Base-by-base conservation (phyloP, 164 flowering plant genomes). In the Brasenia schreberi region DNA sequence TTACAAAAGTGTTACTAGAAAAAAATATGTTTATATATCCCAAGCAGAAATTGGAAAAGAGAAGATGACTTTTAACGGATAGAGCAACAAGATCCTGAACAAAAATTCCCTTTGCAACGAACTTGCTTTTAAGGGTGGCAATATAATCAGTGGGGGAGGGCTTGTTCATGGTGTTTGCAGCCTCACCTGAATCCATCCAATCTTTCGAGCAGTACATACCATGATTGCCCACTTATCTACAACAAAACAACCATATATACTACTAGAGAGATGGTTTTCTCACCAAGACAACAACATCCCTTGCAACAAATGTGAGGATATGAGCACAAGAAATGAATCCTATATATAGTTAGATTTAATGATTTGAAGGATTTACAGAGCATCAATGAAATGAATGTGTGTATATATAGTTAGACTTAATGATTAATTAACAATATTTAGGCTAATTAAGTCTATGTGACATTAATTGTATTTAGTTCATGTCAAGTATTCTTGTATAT, bases 251-350 rank as follows among this genome's bases (percentile, higher is more conserved):
- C 6, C 18, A 60, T 16, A 0, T n/a, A n/a, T n/a, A n/a, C n/a
- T n/a, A n/a, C n/a, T n/a, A 44, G 52, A 44, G 52, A 44, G 52
- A 60, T 5, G 0, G 16, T n/a, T n/a, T 60, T 7, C 62, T 60
- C 14, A 60, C 62, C 62, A 60, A 16, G 23, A 60, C 62, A 17
- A 60, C 62, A 19, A n/a, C 62, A 60, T 60, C 62, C 6, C 62
- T 17, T 6, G 62, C 62, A 19, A n/a, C 62, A 19, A 60, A n/a
- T 6, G 62, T n/a, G 16, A 60, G 62, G 6, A 60, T 60, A 60
- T 60, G 14, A 60, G 62, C 62, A 60, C 62, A 60, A 17, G 62
- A 60, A 19, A 60, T n/a, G 16, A 60, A 9, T 17, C 62, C 62
- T 5, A n/a, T n/a, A n/a, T n/a, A n/a, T n/a, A n/a, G n/a, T n/a